phyloP scores from a whole-genome alignment of 768 basidiomycete genomes.

The Paxillus rubicundulus region DNA sequence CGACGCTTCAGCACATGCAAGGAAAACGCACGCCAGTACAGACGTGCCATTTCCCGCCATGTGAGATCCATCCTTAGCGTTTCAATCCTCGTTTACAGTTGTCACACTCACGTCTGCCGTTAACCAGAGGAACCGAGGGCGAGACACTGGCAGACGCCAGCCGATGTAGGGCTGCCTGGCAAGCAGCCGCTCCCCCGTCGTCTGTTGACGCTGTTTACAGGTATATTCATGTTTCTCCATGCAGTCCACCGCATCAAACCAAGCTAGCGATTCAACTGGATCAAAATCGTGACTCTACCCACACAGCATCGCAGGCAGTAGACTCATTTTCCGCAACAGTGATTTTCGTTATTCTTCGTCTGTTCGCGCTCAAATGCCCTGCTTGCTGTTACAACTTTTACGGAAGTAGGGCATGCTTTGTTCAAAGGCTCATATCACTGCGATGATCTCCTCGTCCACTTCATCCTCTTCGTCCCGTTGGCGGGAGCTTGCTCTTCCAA shows the following conservation, averaged over 20 bases:
- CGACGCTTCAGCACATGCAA: neutral
- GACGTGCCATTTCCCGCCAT: neutral
- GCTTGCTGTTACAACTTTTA: neutral
- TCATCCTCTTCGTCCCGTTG: neutral
- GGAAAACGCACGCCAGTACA: neutral
- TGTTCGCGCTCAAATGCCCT: neutral
- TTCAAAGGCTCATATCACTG: neutral
- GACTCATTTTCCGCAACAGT: neutral
- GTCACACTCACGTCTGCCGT: constrained; percentile 1
- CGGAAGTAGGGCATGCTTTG: neutral
- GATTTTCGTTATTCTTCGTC: neutral
- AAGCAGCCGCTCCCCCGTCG: neutral
- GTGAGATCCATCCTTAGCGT: neutral
- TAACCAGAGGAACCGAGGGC: constrained; percentile 5
- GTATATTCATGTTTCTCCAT: neutral
- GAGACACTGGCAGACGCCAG: neutral
- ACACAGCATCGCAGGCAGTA: neutral
- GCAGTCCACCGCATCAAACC: neutral
- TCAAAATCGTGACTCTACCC: neutral
- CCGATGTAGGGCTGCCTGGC: neutral
- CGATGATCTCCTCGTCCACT: neutral
- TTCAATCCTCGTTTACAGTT: too few species aligned
- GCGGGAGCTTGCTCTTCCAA: neutral
- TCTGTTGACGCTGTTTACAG: neutral
- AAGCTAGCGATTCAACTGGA: neutral